Evolutionary conservation across 2,329 filamentous ascomycete species (phyloP).

Genomic region (Trichoderma polysporum): DNA sequence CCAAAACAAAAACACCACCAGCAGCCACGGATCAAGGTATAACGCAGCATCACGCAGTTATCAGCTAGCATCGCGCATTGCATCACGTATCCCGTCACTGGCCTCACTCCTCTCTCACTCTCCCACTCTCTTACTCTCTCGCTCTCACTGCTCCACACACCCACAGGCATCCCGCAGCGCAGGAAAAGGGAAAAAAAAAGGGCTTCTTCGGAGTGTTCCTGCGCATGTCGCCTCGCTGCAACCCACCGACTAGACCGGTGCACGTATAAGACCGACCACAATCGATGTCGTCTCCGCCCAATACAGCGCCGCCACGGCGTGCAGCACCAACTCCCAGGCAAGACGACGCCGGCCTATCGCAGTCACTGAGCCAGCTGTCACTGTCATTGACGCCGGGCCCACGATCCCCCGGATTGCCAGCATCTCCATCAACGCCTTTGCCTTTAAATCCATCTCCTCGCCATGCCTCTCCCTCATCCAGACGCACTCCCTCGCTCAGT

Average conservation of each 20-base stretch:
- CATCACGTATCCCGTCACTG: neutral
- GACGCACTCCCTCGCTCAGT: slow-evolving; percentile 41
- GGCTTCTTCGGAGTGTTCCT: slow-evolving; percentile 11
- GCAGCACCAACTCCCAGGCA: slow-evolving; percentile 34
- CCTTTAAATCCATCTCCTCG: slow-evolving; percentile 40
- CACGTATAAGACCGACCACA: slow-evolving; percentile 17
- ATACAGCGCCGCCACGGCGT: slow-evolving; percentile 35
- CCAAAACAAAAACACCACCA: neutral
- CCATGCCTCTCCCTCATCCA: slow-evolving; percentile 42
- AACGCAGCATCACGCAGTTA: neutral
- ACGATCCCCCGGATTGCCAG: slow-evolving; percentile 32
- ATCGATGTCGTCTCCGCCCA: slow-evolving; percentile 32
- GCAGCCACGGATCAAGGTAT: neutral
- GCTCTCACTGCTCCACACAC: neutral
- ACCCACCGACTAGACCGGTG: slow-evolving; percentile 14
- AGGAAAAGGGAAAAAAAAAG: neutral
- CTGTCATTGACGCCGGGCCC: slow-evolving; percentile 5
- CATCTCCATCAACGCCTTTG: slow-evolving; percentile 35
- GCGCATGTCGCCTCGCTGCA: slow-evolving; percentile 16
- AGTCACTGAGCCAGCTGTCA: slow-evolving; percentile 37
- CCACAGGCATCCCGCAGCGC: neutral
- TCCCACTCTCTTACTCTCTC: too few relatives aligned
- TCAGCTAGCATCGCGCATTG: neutral
- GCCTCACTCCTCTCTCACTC: neutral
- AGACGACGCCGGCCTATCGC: slow-evolving; percentile 38